Evolutionary conservation across 2,329 filamentous ascomycete species (phyloP), one percentile per base, ranked within the genome.

Genomic region (Fusarium anthophilum): DNA sequence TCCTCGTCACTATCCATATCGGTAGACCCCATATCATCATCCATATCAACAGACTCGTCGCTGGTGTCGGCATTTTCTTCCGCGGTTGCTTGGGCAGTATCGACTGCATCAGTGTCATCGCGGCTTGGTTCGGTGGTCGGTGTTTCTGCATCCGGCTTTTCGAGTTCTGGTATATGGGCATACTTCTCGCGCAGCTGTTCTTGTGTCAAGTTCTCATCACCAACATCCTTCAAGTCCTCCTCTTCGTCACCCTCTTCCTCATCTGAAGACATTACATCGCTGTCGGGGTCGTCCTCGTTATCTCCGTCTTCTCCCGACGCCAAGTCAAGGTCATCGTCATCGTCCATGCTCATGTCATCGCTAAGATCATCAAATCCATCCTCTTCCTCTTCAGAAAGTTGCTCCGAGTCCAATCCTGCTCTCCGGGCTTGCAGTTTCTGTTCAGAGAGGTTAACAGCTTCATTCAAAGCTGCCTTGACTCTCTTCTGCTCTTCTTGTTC

Each of bases 151-250:
- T 81, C 79, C 6, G 79, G 72, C 20, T 72, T 71, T 28, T 84
- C 80, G 8, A 88, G 70, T 24, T 86, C 85, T 1, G 91, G 90
- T 12, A 94, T 83, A 60, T 91, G 87, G 14, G 90, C 89, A 72
- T 94, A 94, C 79, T 94, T 94, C 44, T 87, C 86, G 32, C 86
- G 88, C 20, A 94, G 80, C 78, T 94, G 90, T 65, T 93, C 92
- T 69, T 92, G 89, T 0, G 91, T 93, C 8, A 94, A 85, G 17
- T 87, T 86, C 68, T 92, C 92, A 66, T 93, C 91, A 14, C 87
- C 90, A 18, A 83, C 79, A 13, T 86, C 86, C 26, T 86, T 84
- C 20, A 78, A 84, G 44, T 89, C 88, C 14, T 90, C 89, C 4
- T 89, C 89, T 17, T 91, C 88, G 22, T 89, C 89, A 18, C 91